These are phyloP conservation scores for Chaetomium fimeti DNA, from an alignment of 495 filamentous ascomycete genomes.

Conservation along the genomic window DNA sequence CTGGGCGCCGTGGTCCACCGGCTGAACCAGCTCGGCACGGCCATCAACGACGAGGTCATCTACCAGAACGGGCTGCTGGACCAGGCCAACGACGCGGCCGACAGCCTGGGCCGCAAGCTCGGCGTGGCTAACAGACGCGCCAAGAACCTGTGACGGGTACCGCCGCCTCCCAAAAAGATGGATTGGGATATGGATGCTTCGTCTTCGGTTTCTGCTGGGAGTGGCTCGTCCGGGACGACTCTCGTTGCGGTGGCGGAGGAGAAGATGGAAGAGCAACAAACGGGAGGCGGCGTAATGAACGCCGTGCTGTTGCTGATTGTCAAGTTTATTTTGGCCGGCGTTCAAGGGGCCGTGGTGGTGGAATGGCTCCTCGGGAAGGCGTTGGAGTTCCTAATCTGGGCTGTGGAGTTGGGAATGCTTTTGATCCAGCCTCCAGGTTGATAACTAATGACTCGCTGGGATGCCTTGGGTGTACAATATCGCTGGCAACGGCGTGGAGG, in stretches of 20 bases:
- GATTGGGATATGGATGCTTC: neutral
- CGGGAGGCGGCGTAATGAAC: slow-evolving; percentile 26
- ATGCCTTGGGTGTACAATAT: neutral
- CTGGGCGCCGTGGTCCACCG: slow-evolving; percentile 71
- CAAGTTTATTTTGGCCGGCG: slow-evolving; percentile 29
- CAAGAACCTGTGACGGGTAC: slow-evolving; percentile 58
- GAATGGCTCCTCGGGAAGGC: slow-evolving; percentile 30
- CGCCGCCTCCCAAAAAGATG: slow-evolving; percentile 21
- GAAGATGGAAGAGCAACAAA: slow-evolving; percentile 4
- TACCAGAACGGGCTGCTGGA: slow-evolving; percentile 80
- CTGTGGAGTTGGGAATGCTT: slow-evolving; percentile 34
- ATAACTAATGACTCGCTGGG: neutral
- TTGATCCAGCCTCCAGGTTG: slow-evolving; percentile 24
- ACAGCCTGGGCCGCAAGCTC: slow-evolving; percentile 71
- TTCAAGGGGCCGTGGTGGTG: slow-evolving; percentile 28
- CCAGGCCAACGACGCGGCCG: slow-evolving; percentile 71
- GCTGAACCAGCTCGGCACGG: slow-evolving; percentile 82
- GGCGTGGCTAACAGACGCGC: slow-evolving; percentile 77
- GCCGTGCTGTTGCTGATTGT: slow-evolving; percentile 33
- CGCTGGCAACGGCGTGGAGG: neutral
- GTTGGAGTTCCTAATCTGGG: slow-evolving; percentile 30
- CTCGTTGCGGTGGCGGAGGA: neutral
- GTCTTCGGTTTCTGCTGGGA: slow-evolving; percentile 7
- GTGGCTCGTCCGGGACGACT: neutral
- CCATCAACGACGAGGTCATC: slow-evolving; percentile 81